Base-by-base conservation (phyloP, 768 basidiomycete species). In the Terana coerulea region DNA sequence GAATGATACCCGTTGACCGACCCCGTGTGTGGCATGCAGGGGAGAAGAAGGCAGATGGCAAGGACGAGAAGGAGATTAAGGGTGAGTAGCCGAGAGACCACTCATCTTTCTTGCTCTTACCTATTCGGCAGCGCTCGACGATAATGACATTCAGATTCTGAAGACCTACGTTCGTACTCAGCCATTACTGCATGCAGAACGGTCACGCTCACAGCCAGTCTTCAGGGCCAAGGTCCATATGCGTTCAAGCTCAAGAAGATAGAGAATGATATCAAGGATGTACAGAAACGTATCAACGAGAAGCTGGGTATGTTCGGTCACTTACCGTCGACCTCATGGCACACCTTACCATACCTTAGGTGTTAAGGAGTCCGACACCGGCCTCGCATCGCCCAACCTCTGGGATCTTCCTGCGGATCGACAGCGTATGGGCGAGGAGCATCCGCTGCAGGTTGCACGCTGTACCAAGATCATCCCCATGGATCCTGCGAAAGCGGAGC, bases 321-420 rank as follows among this genome's bases (percentile, higher is more conserved):
- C 33, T 10, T 9, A 14, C 33, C 15, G 10, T 44, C 30, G 25
- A 7, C 12, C 33, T 41, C 26, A 47, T 49, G 50, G 52, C 54
- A 29, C 58, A 19, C 30, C 41, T 15, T 19, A 22, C 0, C 56
- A n/a, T n/a, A n/a, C n/a, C n/a, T n/a, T n/a, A 89, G 88, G 93
- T 55, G 93, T 98, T 54, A 97, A 98, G 79, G 97, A 99, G 67
- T 94, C 91, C 1, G 97, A 98, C 69, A 99, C 97, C 11, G 97
- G 97, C 42, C 81, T 99, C 49, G 94, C 97, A 2, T 84, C 93
- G 9, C 95, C 97, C 9, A 98, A 98, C 66, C 74, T 98, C 21
- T 99, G 97, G 97, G 97, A 99, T 69, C 81, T 97, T 50, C 80
- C 88, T 31, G 93, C 94, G 5, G 97, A 99, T 71, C 80, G 87